These are phyloP conservation scores for Ophiostoma montium DNA, from an alignment of 2,329 filamentous ascomycete genomes.

Conservation along the genomic window DNA sequence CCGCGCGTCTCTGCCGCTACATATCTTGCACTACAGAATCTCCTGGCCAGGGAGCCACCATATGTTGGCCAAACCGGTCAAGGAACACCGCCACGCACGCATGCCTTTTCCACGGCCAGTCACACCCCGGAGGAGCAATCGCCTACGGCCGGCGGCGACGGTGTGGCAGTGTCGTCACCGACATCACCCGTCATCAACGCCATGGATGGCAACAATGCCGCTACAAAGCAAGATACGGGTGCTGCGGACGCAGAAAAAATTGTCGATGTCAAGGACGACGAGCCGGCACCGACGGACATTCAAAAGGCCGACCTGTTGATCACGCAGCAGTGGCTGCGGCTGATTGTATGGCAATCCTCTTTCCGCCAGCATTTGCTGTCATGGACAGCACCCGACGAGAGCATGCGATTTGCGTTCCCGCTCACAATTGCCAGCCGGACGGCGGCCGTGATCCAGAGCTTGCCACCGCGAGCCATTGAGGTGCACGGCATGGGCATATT, in stretches of 20 bases:
- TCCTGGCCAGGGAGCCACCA: constrained; percentile 20
- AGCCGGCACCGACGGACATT: constrained; percentile 40
- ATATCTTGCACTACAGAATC: constrained; percentile 22
- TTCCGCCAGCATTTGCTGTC: constrained; percentile 52
- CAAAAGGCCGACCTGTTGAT: constrained; percentile 56
- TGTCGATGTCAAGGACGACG: background rate
- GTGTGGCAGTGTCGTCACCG: background rate
- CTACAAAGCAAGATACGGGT: constrained; percentile 3
- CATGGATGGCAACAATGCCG: background rate
- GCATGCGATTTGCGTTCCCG: constrained; percentile 48
- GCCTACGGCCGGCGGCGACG: constrained; percentile 11
- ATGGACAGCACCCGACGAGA: constrained; percentile 40
- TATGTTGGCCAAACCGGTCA: constrained; percentile 16
- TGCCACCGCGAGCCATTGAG: constrained; percentile 28
- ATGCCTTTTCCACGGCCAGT: constrained; percentile 2
- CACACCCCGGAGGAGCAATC: constrained; percentile 29
- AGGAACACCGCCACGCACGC: constrained; percentile 4
- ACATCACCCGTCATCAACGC: background rate
- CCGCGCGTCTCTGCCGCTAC: constrained; percentile 21
- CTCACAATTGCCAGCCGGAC: constrained; percentile 48
- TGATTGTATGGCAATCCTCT: constrained; percentile 60
- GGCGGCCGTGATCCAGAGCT: constrained; percentile 26
- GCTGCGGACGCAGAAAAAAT: background rate
- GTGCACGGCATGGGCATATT: constrained; percentile 36
- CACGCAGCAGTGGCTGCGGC: constrained; percentile 56